phyloP scores from a whole-genome alignment of 2,329 filamentous ascomycete genomes.

The Laburnicola sp. region DNA sequence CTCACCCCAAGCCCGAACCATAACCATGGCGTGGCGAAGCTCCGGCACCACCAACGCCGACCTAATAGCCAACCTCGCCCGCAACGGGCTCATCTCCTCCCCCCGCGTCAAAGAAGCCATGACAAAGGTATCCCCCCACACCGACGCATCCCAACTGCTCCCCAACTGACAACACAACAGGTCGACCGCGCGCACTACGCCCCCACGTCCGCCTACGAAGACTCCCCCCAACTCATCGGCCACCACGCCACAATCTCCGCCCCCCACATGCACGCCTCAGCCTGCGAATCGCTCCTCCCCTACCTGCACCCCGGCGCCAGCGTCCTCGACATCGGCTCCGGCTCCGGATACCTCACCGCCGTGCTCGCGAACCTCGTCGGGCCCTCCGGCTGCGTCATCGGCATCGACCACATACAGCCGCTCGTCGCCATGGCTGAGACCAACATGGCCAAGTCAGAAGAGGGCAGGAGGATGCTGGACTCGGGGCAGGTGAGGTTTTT shows the following conservation, averaged over 20 bases:
- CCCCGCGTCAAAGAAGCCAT: slow-evolving; percentile 77
- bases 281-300: slow-evolving; percentile 64
- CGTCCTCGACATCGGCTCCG: slow-evolving; percentile 55
- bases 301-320: slow-evolving; percentile 56
- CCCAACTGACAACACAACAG: no score
- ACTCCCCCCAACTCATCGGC: slow-evolving; percentile 71
- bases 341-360: slow-evolving; percentile 77
- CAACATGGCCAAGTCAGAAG: slow-evolving; percentile 51
- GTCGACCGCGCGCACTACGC: slow-evolving; percentile 89
- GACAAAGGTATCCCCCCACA: slow-evolving; percentile 59
- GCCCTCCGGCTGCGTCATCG: slow-evolving; percentile 50
- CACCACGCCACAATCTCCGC: slow-evolving; percentile 70
- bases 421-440: slow-evolving; percentile 47
- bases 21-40: slow-evolving; percentile 86
- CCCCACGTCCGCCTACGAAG: slow-evolving; percentile 70
- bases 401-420: slow-evolving; percentile 55
- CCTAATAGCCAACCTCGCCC: slow-evolving; percentile 76
- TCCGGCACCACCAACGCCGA: slow-evolving; percentile 73
- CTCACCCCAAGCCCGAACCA: slow-evolving; percentile 12
- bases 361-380: slow-evolving; percentile 78
- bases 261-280: slow-evolving; percentile 72
- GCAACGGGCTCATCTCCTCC: slow-evolving; percentile 72
- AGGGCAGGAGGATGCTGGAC: slow-evolving; percentile 61
- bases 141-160: slow-evolving; percentile 6
- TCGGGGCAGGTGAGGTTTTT: slow-evolving; percentile 70